Base-by-base conservation (phyloP, 148 eudicot genomes). In the Arbutus unedo region DNA sequence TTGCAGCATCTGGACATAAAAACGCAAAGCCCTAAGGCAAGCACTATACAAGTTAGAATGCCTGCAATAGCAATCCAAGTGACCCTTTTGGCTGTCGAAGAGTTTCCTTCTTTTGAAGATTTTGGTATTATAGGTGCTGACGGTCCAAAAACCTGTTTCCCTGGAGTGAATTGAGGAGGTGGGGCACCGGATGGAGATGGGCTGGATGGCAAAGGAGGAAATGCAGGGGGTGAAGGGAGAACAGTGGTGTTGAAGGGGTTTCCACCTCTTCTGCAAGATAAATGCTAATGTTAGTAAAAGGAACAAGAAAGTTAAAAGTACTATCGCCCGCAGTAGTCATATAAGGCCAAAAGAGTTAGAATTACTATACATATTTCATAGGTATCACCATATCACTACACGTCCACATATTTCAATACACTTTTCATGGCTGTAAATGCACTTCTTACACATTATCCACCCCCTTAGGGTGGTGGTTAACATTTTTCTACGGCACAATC, bases 191-290 rank as follows among this genome's bases (percentile, higher is more conserved):
- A 85, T 70, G 90, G 72, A 45, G 98, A 77, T 74, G 90, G 80
- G n/a, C 66, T 25, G 2, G 90, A 85, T 66, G 90, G 76, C 75
- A 82, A 87, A 76, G 97, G 93, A 70, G 91, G 56, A 54, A 79
- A 79, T 48, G 88, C 81, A 45, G 95, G 99, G 50, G 97, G 89
- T 54, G 98, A 84, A 79, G 99, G 90, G 53, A 96, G 80, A 80
- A 89, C 82, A 44, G 87, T 88, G 55, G 92, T 94, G 88, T 96
- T 94, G 76, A 96, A 96, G 23, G 98, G 99, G 49, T 96, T 96
- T 83, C 98, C 99, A 11, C 84, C 81, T 85, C 90, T 87, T 79
- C 99, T 96, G 95, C 85, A 88, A 19, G 79, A 80, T 62, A 81
- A 56, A 81, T 9, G 1, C 44, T 74, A 51, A 78, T 57, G 64